Percentiles rank a stretch among this genome's conserved stretches.
phyloP scores from a whole-genome alignment of 805 yeast genomes.

The Maudiozyma saulgeensis region DNA sequence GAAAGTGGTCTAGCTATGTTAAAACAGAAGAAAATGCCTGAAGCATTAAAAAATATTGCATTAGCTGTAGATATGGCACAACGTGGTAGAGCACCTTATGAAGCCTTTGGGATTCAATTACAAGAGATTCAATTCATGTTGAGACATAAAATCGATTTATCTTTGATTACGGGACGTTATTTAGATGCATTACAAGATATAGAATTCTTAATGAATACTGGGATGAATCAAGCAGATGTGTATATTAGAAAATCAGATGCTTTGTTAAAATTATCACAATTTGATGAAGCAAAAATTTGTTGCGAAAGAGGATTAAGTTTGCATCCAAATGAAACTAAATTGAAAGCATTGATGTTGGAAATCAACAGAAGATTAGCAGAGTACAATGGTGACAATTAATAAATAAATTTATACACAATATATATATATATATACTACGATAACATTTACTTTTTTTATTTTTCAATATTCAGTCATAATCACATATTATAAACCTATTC shows the following conservation, averaged over 20 bases:
- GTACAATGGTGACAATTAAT: constrained; percentile 24
- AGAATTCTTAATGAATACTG: constrained; percentile 52
- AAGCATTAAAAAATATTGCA: constrained; percentile 53
- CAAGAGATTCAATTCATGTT: constrained; percentile 59
- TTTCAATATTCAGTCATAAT: too few relatives aligned
- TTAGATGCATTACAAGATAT: constrained; percentile 59
- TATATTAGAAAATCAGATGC: constrained; percentile 65
- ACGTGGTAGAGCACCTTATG: constrained; percentile 58
- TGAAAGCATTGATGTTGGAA: constrained; percentile 20
- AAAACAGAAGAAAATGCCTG: constrained; percentile 46
- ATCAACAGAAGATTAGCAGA: constrained; percentile 21
- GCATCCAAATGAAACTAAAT: constrained; percentile 38
- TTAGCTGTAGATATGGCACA: constrained; percentile 59
- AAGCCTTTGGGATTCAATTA: constrained; percentile 60
- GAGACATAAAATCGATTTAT: constrained; percentile 64
- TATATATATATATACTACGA: too few relatives aligned
- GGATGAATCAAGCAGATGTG: constrained; percentile 55
- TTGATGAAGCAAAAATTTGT: constrained; percentile 52
- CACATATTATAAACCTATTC: too few relatives aligned
- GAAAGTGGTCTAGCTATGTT: constrained; percentile 48
- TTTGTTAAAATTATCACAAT: constrained; percentile 49
- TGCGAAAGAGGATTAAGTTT: constrained; percentile 69
- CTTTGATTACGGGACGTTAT: constrained; percentile 44
- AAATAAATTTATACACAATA: background rate
- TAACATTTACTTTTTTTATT: too few relatives aligned